Conservation (phyloP, 2,329 filamentous ascomycete genomes). For the Pseudohalonectria lignicola region DNA sequence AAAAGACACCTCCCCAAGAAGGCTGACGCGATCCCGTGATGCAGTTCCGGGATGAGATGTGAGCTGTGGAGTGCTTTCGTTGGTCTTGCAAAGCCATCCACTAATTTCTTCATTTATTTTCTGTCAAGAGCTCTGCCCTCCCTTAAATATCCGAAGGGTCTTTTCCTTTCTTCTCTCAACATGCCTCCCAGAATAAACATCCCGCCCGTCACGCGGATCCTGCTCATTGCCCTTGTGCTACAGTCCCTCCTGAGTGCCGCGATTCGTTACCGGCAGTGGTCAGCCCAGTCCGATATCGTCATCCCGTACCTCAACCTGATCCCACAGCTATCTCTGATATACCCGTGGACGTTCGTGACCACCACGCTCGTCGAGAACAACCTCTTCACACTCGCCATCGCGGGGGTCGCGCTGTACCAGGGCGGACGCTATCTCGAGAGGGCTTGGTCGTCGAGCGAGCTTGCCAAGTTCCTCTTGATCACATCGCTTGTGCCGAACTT, state of each 20-base stretch:
- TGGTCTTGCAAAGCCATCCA: too few species aligned
- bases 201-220: conserved; percentile 76
- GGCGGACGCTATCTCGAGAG: conserved; percentile 91
- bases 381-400: conserved; percentile 72
- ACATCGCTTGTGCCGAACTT: conserved; percentile 72
- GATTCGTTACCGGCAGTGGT: conserved; percentile 63
- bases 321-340: conserved; percentile 70
- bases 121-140: too few species aligned
- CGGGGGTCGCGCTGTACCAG: conserved; percentile 72
- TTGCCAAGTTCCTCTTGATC: conserved; percentile 79
- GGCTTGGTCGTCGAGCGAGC: conserved; percentile 86
- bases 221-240: conserved; percentile 62
- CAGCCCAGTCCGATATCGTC: conserved; percentile 50
- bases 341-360: conserved; percentile 86
- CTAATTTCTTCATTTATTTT: too few species aligned
- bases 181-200: conserved; percentile 85
- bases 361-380: conserved; percentile 89
- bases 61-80: too few species aligned
- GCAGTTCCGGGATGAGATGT: too few species aligned
- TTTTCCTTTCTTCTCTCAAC: too few species aligned
- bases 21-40: too few species aligned
- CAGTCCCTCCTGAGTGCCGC: conserved; percentile 76
- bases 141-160: too few species aligned
- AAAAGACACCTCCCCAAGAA: too few species aligned
- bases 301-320: conserved; percentile 83